These are phyloP conservation scores for Gyrodon lividus DNA, from an alignment of 768 basidiomycete species.

Conservation along the genomic window DNA sequence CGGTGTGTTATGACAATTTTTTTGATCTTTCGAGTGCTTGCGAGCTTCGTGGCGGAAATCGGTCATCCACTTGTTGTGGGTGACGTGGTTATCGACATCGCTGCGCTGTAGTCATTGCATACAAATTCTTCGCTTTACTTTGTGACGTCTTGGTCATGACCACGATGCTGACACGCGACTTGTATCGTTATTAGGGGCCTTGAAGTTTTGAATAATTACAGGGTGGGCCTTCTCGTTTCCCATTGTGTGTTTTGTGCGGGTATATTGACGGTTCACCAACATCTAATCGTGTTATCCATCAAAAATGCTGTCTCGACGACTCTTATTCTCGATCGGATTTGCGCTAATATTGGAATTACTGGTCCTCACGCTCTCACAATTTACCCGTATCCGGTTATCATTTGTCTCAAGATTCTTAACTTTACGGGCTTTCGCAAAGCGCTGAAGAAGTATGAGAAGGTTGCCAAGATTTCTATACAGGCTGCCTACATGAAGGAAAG, in stretches of 20 bases:
- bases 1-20: slow-evolving; percentile 39
- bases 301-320: neutral
- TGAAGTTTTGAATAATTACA: slow-evolving; percentile 86
- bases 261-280: neutral
- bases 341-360: neutral
- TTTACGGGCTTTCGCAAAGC: slow-evolving; percentile 87
- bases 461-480: slow-evolving; percentile 69
- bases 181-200: slow-evolving; percentile 51
- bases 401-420: slow-evolving; percentile 66
- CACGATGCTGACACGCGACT: slow-evolving; percentile 11
- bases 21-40: neutral
- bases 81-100: neutral
- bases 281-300: neutral
- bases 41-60: neutral
- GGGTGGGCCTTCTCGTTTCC: slow-evolving; percentile 41
- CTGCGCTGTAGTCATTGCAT: neutral
- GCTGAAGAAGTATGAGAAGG: slow-evolving; percentile 83
- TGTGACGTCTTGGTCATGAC: neutral
- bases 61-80: neutral
- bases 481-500: slow-evolving; percentile 80
- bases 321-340: neutral
- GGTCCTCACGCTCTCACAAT: no score
- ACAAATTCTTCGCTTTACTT: neutral
- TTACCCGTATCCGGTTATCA: neutral
- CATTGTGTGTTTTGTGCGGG: neutral